Conservation (phyloP, 192 early-diverging fungal species). For the Gaertneriomyces sp. region DNA sequence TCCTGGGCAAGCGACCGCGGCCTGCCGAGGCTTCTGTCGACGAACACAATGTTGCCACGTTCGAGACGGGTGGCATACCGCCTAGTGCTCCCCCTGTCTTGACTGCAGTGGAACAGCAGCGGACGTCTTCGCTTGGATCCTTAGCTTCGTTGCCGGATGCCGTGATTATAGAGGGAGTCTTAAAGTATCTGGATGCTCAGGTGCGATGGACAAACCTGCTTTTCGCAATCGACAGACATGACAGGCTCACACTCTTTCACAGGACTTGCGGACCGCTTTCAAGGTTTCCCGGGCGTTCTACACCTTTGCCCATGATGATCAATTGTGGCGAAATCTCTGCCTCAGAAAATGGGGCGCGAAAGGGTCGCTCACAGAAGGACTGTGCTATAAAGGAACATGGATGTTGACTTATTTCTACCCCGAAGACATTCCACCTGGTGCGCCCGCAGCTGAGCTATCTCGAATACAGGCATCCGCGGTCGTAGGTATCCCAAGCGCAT, state of each 20-base stretch:
- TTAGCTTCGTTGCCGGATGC: slow-evolving; percentile 8
- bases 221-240: no score
- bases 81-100: no score
- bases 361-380: not conserved
- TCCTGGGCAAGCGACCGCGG: no score
- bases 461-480: not conserved
- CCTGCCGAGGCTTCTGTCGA: no score
- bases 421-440: not conserved
- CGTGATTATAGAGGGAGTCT: slow-evolving; percentile 2
- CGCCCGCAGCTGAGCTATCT: not conserved
- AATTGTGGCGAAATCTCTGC: slow-evolving; percentile 25
- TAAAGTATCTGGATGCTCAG: not conserved
- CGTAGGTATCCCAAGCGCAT: slow-evolving; percentile 1
- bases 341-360: slow-evolving; percentile 22
- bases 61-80: no score
- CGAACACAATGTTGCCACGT: no score
- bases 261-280: slow-evolving; percentile 21
- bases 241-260: no score
- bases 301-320: slow-evolving; percentile 27
- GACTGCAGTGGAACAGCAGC: no score
- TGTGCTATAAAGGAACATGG: slow-evolving; percentile 32
- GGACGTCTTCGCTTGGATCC: not conserved
- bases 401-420: slow-evolving; percentile 26
- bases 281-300: slow-evolving; percentile 10
- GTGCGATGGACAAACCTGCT: not conserved